Base-by-base conservation (phyloP, 2,329 filamentous ascomycete species). In the Cordyceps cateniannulata region DNA sequence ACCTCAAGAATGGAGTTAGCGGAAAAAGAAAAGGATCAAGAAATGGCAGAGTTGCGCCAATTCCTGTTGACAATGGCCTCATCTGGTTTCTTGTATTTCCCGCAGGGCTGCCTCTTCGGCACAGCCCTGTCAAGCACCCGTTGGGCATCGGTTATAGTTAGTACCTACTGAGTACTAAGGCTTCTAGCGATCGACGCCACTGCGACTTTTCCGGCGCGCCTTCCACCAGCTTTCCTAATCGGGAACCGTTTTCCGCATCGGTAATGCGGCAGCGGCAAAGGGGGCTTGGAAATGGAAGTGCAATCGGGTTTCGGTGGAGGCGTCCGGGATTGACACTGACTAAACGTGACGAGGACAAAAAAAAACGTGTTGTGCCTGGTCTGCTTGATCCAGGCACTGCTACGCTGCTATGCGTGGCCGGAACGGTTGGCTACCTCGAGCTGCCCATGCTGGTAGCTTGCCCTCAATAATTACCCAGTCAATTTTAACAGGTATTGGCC, bases 241-340 rank as follows among this genome's bases (percentile, higher is more conserved):
- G 38, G 56, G 56, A 44, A 51, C 7, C 5, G 7, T 59, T 59
- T 59, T 9, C 56, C 56, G 56, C 27, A 22, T 18, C 47, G 45
- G 55, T 22, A 44, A 22, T 50, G 35, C 32, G 35, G 55, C 55
- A 52, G 56, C 56, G 56, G 56, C 56, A 59, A 52, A 45, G 56
- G 48, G 38, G 48, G 48, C 38, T 51, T 45, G 14, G n/a, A 35
- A 24, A 29, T 51, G 38, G 38, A 42, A 24, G 42, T 3, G n/a
- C 25, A n/a, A 44, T 52, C 56, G 56, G 56, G 38, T 52, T 59
- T 59, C 56, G 38, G 38, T 52, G 25, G 27, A 35, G 27, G 42
- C 16, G 48, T 1, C 38, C 56, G 56, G 56, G 48, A 59, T 59
- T 59, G 56, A 38, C n/a, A 16, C 55, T 24, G 22, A 16, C 5